These are phyloP conservation scores for Cutaneotrichosporon sp. DNA, from an alignment of 1,284 basidiomycete species.

Conservation along the genomic window DNA sequence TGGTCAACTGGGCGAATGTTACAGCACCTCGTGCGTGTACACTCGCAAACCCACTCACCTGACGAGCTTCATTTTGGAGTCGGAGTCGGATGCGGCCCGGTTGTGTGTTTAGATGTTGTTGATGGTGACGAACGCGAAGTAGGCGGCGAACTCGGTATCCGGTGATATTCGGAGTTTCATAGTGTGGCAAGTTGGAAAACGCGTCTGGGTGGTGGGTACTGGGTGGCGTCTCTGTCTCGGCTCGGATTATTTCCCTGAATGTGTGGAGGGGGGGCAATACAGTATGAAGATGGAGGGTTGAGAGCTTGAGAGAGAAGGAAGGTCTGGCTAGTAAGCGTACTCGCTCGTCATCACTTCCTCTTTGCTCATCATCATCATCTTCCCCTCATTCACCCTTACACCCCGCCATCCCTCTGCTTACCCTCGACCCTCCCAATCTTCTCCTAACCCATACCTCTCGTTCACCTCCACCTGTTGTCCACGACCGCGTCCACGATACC, in stretches of 20 bases:
- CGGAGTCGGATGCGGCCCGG: constrained; percentile 39
- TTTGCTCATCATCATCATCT: constrained; percentile 9
- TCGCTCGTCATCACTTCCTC: constrained; percentile 14
- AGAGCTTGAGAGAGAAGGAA: too few species aligned
- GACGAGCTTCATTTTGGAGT: constrained; percentile 56
- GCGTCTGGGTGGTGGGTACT: not conserved
- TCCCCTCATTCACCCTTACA: constrained; percentile 3
- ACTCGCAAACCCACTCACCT: constrained; percentile 38
- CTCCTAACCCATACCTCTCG: not conserved
- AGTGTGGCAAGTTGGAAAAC: not conserved
- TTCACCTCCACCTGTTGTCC: not conserved
- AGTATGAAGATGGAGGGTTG: not conserved
- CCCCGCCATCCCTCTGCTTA: not conserved
- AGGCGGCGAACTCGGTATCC: not conserved
- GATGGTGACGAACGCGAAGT: constrained; percentile 6
- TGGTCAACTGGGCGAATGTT: not conserved
- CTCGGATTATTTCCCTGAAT: too few species aligned
- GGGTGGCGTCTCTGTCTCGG: not conserved
- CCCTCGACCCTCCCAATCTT: not conserved
- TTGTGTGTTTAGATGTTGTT: constrained; percentile 10
- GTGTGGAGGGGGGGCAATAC: too few species aligned
- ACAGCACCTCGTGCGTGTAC: not conserved
- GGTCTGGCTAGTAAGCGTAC: not conserved
- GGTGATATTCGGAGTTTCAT: constrained; percentile 13
- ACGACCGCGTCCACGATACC: not conserved